phyloP scores from a whole-genome alignment of 2,329 filamentous ascomycete genomes.

The Fusarium sp. region DNA sequence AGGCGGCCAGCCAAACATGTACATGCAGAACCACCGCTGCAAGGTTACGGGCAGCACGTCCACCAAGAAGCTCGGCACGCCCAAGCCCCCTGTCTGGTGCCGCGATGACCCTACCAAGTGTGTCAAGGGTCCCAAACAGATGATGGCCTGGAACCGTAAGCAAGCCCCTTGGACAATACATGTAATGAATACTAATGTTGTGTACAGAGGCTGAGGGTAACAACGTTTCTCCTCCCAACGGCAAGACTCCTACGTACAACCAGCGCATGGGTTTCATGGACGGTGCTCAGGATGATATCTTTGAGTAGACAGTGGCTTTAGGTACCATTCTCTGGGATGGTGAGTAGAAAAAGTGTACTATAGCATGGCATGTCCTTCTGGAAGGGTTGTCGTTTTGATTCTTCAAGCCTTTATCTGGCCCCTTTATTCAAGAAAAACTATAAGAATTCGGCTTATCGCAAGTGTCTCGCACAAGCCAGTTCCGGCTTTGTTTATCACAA shows the following conservation, averaged over 20 bases:
- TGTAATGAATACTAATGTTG: not conserved
- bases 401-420: not conserved
- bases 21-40: constrained; percentile 64
- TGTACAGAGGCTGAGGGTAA: constrained; percentile 48
- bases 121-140: constrained; percentile 61
- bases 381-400: constrained; percentile 9
- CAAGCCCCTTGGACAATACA: not conserved
- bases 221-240: constrained; percentile 46
- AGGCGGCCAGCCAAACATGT: constrained; percentile 47
- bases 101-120: constrained; percentile 55
- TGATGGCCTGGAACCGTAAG: constrained; percentile 61
- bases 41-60: constrained; percentile 58
- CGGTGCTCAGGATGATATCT: constrained; percentile 50
- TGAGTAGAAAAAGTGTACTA: constrained; percentile 2
- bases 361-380: constrained; percentile 9
- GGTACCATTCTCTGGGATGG: not conserved
- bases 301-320: constrained; percentile 13
- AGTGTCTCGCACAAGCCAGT: not conserved
- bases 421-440: not conserved
- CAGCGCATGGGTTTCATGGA: constrained; percentile 49
- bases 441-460: not conserved
- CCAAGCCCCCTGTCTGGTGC: constrained; percentile 57
- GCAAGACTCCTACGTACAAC: constrained; percentile 49
- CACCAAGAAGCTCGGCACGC: constrained; percentile 54
- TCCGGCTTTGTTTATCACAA: not conserved